Evolutionary conservation across 106 monocot species (phyloP), one percentile per base, ranked within the genome.

Genomic region (Apostasia shenzhenica): DNA sequence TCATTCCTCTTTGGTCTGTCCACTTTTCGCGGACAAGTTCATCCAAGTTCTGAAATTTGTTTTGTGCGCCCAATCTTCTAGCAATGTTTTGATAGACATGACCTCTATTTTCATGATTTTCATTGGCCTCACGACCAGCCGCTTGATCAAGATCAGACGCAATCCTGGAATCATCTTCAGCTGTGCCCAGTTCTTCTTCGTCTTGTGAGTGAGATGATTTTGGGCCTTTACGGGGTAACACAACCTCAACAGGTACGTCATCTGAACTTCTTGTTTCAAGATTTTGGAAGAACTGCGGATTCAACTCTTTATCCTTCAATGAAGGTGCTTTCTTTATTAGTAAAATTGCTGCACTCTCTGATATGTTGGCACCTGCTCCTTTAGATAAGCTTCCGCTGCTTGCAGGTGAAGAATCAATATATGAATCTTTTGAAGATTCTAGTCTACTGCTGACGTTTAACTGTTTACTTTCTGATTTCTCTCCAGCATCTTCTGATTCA

Each of bases 261-360:
- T 88, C 85, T 41, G 78, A 70, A 50, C 37, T 70, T 64, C 89
- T 84, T 66, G 84, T 79, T 78, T 92, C 95, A 43, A 99, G 87
- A 60, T 92, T 92, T 70, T 93, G 97, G 56, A 99, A 99, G 68
- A 99, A 99, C 45, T 99, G 92, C 65, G 83, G 79, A 63, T 99
- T 99, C 69, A 93, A 48, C 70, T 89, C 92, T 75, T 89, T 95
- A 72, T 95, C 91, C 55, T 73, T 91, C 72, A 95, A 80, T 72
- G 90, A 81, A 41, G 91, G 86, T 57, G 66, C 73, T 70, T 78
- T 90, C 59, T 85, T 99, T 83, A 85, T 99, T 58, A 99, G 63
- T 55, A 92, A 43, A 9, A 57, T 76, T 6, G 77, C 84, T 60
- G 88, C 78, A 78, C 87, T 87, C 72, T 89, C 97, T 11, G 72